Base-by-base conservation (phyloP, 2,329 filamentous ascomycete species). In the Ramularia collo-cygni region DNA sequence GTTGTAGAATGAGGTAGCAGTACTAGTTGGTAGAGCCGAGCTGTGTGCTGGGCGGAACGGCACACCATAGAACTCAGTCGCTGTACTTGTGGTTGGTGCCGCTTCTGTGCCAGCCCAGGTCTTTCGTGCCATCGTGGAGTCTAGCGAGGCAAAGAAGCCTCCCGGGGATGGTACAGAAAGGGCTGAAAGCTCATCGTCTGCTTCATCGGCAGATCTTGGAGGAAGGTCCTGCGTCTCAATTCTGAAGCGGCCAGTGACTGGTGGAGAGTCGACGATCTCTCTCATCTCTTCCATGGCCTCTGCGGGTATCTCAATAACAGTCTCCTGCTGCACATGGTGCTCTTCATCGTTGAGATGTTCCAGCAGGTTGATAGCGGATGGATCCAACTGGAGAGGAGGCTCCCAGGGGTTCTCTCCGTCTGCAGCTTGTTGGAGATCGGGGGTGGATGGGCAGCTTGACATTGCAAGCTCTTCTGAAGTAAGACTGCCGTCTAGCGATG, bases 141-240 rank as follows among this genome's bases (percentile, higher is more conserved):
- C 85, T 18, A 95, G 74, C 0, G 83, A 87, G 2, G 85, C 85
- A 64, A 95, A 95, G 71, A 95, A 95, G 1, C 84, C 87, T 17
- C 86, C 83, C 0, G 90, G 90, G 0, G 90, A 95, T 4, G 89
- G 90, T 24, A 96, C 88, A 17, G 89, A 89, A 14, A 95, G 74
- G 43, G 77, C 80, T 14, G 85, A 89, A 47, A 95, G 46, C 38
- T 59, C 55, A 33, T 61, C 58, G 18, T 59, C 74, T 28, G 81
- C 84, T 40, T 81, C 81, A 10, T 80, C 70, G 10, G 48, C 42
- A 31, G 42, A 46, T 16, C 51, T 43, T n/a, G 51, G 42, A 24
- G 46, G 42, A 15, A 57, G 43, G 40, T 51, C 52, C 16, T 51
- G 47, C 13, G 56, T 61, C 17, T 56, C 48, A 30, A 61, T 53